These are phyloP conservation scores for Heimioporus retisporus DNA, from an alignment of 1,284 basidiomycete genomes.

Conservation along the genomic window DNA sequence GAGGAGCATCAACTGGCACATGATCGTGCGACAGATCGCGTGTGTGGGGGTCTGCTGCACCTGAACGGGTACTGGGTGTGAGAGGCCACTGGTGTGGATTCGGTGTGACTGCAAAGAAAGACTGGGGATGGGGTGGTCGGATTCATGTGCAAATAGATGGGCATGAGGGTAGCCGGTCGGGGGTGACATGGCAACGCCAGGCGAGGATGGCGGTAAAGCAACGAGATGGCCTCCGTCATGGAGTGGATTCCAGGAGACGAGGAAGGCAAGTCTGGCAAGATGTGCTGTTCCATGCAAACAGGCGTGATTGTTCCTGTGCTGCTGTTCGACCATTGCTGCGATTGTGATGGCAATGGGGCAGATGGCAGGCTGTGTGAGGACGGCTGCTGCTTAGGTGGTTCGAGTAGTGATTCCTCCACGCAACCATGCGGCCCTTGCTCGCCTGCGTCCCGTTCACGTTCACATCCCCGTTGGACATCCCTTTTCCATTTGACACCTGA, in stretches of 20 bases:
- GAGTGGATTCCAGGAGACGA: constrained; percentile 22
- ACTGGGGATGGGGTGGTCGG: constrained; percentile 17
- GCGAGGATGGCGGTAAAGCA: constrained; percentile 20
- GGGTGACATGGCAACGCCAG: constrained; percentile 8
- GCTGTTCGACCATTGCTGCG: too few species aligned
- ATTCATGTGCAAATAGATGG: constrained; percentile 13
- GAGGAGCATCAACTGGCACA: constrained; percentile 89
- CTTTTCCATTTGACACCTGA: too few species aligned
- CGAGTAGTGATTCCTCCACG: background rate
- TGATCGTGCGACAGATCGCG: constrained; percentile 94
- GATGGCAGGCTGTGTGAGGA: constrained; percentile 8
- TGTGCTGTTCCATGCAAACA: constrained; percentile 8
- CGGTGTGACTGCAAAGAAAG: constrained; percentile 8
- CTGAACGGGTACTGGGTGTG: background rate
- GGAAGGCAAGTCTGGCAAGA: background rate
- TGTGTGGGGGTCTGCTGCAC: constrained; percentile 22
- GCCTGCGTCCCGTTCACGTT: constrained; percentile 17
- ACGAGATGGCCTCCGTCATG: constrained; percentile 34
- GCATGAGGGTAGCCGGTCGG: constrained; percentile 14
- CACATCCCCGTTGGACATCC: constrained; percentile 11
- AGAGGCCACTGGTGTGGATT: too few species aligned
- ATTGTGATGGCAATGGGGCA: background rate
- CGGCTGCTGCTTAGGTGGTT: background rate
- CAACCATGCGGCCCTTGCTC: constrained; percentile 4
- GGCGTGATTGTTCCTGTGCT: too few species aligned